Conservation (phyloP, 169 alveolate species). For the Cryptosporidium sp. region DNA sequence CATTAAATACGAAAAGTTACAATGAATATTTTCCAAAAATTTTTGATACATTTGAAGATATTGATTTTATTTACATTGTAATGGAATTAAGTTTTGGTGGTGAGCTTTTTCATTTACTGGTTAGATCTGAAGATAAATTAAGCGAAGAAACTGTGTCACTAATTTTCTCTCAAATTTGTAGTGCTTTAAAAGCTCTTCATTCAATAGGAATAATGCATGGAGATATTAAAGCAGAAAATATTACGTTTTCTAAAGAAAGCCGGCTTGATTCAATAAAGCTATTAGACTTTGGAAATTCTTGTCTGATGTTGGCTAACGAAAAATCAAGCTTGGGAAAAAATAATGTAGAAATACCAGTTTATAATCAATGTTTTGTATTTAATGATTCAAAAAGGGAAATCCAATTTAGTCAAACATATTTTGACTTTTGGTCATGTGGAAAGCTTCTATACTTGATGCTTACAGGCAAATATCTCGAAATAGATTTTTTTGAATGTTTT, state of each 20-base stretch:
- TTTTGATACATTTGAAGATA: conserved; percentile 43
- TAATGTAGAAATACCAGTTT: neutral
- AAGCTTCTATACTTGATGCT: conserved; percentile 46
- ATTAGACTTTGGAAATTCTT: conserved; percentile 84
- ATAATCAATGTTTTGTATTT: neutral
- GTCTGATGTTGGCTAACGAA: conserved; percentile 1
- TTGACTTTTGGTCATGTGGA: conserved; percentile 71
- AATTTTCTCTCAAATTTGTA: conserved; percentile 78
- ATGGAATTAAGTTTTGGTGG: conserved; percentile 79
- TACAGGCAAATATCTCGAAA: conserved; percentile 35
- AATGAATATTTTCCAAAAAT: conserved; percentile 46
- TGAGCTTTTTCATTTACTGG: conserved; percentile 80
- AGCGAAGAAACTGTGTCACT: conserved; percentile 75
- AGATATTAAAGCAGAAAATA: conserved; percentile 86
- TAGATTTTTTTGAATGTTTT: conserved; percentile 29
- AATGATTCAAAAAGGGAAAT: conserved; percentile 27
- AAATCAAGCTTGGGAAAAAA: neutral
- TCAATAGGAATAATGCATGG: conserved; percentile 83
- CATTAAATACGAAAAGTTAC: neutral
- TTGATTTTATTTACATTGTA: conserved; percentile 78
- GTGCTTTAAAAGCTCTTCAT: conserved; percentile 78
- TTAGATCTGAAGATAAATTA: conserved; percentile 77
- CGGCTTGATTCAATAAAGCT: conserved; percentile 78
- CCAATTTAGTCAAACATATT: conserved; percentile 16
- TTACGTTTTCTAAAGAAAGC: conserved; percentile 80